These are phyloP conservation scores for Penicillium robsamsonii DNA, from an alignment of 495 filamentous ascomycete genomes.

Conservation along the genomic window DNA sequence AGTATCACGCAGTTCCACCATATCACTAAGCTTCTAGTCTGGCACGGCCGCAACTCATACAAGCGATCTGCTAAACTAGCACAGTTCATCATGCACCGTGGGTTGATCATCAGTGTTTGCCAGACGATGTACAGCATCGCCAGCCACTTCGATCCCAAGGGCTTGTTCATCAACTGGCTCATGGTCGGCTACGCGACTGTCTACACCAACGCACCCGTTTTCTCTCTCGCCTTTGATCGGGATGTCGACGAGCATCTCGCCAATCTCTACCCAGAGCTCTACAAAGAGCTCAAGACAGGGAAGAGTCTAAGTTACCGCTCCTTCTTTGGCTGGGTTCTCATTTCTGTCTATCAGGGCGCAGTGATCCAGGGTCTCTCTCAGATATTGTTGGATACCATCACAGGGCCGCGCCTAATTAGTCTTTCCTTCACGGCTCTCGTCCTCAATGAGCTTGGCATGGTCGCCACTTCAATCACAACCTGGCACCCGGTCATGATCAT, in stretches of 20 bases:
- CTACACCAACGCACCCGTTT: conserved; percentile 92
- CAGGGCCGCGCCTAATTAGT: conserved; percentile 72
- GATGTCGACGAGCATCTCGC: conserved; percentile 92
- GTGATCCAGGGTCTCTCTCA: conserved; percentile 93
- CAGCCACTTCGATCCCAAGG: conserved; percentile 84
- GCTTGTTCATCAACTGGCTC: conserved; percentile 94
- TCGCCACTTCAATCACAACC: conserved; percentile 90
- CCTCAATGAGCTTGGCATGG: conserved; percentile 95
- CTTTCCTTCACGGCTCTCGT: conserved; percentile 91
- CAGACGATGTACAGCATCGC: conserved; percentile 98
- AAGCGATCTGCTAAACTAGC: conserved; percentile 93
- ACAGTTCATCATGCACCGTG: conserved; percentile 98
- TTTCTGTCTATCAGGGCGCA: conserved; percentile 91
- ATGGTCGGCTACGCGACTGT: conserved; percentile 95
- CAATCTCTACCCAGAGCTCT: conserved; percentile 94
- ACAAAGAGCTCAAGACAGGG: conserved; percentile 88
- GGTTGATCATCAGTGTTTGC: conserved; percentile 89
- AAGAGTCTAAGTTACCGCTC: conserved; percentile 84
- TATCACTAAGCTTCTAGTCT: conserved; percentile 94
- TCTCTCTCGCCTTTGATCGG: conserved; percentile 92
- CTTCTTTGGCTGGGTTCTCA: conserved; percentile 95
- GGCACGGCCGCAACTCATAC: conserved; percentile 97
- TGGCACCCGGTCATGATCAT: conserved; percentile 96
- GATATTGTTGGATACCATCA: conserved; percentile 71
- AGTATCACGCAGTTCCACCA: conserved; percentile 92